Evolutionary conservation across 176 grass and related monocot species (phyloP).

Genomic region (Dactylis glomerata): DNA sequence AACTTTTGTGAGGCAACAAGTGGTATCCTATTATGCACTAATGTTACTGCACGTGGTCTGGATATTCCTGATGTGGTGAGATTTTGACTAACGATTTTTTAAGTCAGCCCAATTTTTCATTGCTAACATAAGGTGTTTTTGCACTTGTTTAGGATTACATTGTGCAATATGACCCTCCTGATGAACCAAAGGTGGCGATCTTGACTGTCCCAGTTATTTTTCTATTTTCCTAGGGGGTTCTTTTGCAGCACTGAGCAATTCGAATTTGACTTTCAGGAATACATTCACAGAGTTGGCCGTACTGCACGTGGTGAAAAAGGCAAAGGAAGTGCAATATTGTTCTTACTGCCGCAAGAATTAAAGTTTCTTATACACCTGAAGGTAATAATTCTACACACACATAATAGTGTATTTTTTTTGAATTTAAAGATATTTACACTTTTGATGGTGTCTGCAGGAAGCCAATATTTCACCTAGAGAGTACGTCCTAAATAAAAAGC

Average conservation of each 20-base stretch:
- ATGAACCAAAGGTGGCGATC: slow-evolving; percentile 74
- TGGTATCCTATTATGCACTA: slow-evolving; percentile 81
- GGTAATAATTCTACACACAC: slow-evolving; percentile 29
- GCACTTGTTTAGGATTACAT: slow-evolving; percentile 73
- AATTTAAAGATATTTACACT: not conserved
- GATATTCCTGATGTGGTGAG: slow-evolving; percentile 91
- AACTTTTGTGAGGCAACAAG: slow-evolving; percentile 75
- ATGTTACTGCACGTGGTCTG: slow-evolving; percentile 89
- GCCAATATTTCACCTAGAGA: slow-evolving; percentile 79
- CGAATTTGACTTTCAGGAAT: slow-evolving; percentile 63
- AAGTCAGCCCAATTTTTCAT: not conserved
- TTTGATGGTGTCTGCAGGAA: slow-evolving; percentile 46
- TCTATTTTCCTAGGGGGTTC: not conserved
- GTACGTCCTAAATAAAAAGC: slow-evolving; percentile 67
- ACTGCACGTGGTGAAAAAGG: slow-evolving; percentile 85
- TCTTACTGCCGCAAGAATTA: slow-evolving; percentile 80
- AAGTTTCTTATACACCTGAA: slow-evolving; percentile 78
- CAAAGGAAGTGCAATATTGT: slow-evolving; percentile 76
- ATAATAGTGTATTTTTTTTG: not conserved
- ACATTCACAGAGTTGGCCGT: slow-evolving; percentile 93
- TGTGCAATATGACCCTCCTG: slow-evolving; percentile 91
- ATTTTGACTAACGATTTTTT: slow-evolving; percentile 6
- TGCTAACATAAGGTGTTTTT: slow-evolving; percentile 4
- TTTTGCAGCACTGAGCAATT: not conserved
- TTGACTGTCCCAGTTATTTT: not conserved